A percentile compares a stretch with the other conserved stretches of the same genome.
Conservation (phyloP, 257 asterid genomes). For the Salvia rosmarinus region DNA sequence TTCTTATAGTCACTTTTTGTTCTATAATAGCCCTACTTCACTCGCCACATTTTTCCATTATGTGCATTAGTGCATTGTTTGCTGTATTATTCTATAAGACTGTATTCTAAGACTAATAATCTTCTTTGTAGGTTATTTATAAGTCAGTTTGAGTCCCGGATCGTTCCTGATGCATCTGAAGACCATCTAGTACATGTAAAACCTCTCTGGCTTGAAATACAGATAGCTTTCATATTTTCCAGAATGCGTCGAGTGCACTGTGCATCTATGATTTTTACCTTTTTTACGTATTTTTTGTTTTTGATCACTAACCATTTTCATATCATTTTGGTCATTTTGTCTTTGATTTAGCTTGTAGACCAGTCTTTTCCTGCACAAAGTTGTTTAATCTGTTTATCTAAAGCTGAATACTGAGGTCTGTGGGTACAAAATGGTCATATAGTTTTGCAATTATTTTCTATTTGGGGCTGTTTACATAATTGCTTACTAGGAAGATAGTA, state of each 20-base stretch:
- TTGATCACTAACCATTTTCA: not conserved
- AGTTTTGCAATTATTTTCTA: too few relatives aligned
- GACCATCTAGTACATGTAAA: constrained; percentile 62
- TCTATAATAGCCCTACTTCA: constrained; percentile 11
- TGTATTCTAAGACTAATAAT: constrained; percentile 28
- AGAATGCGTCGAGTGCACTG: not conserved
- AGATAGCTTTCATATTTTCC: constrained; percentile 18
- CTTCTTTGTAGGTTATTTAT: constrained; percentile 69
- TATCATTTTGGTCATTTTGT: not conserved
- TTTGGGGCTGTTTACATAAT: too few relatives aligned
- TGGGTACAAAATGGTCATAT: too few relatives aligned
- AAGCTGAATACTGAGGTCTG: too few relatives aligned
- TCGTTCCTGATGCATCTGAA: constrained; percentile 55
- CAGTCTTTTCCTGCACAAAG: not conserved
- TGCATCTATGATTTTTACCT: not conserved
- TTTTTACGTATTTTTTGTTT: not conserved
- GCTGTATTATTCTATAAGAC: constrained; percentile 17
- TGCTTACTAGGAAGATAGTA: too few relatives aligned
- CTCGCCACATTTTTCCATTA: not conserved
- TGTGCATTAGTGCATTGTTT: not conserved
- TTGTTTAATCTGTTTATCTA: not conserved
- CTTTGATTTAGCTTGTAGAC: not conserved
- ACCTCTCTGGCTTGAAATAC: constrained; percentile 31
- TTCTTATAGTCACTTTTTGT: not conserved
- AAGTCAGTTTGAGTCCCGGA: constrained; percentile 55